These are phyloP conservation scores for Bathelium albidoporum DNA, from an alignment of 495 filamentous ascomycete species.

Conservation along the genomic window DNA sequence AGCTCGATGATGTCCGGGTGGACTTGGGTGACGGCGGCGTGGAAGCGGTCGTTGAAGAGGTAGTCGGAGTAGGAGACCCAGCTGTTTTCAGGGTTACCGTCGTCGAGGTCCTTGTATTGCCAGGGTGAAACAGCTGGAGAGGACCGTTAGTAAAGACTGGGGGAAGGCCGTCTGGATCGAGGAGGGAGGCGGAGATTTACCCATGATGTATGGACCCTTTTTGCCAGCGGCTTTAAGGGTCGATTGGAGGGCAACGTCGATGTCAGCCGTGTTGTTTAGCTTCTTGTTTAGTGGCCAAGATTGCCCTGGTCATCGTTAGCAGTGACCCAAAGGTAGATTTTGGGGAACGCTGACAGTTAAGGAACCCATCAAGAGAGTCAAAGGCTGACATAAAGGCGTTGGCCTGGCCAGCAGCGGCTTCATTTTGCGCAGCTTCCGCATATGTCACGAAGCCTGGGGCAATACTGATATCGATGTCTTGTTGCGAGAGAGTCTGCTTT, in stretches of 20 bases:
- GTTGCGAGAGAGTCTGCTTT: conserved; percentile 7
- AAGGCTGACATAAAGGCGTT: conserved; percentile 9
- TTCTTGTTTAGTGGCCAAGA: conserved; percentile 19
- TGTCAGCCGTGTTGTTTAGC: conserved; percentile 13
- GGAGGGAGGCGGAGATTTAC: conserved; percentile 12
- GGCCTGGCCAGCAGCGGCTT: conserved; percentile 7
- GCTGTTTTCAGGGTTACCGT: conserved; percentile 15
- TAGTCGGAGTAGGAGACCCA: conserved; percentile 22
- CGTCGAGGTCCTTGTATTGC: conserved; percentile 22
- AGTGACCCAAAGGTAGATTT: too few relatives aligned
- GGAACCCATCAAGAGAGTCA: conserved; percentile 17
- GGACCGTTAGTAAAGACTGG: background rate
- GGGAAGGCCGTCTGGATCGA: background rate
- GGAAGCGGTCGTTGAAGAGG: conserved; percentile 17
- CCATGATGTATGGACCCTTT: conserved; percentile 22
- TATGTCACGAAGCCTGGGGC: conserved; percentile 16
- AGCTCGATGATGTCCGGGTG: conserved; percentile 24
- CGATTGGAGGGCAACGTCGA: conserved; percentile 18
- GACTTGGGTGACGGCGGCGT: conserved; percentile 8
- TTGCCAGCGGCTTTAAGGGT: conserved; percentile 14
- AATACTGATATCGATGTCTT: conserved; percentile 13
- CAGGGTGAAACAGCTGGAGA: conserved; percentile 18
- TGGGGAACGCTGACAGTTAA: conserved; percentile 13
- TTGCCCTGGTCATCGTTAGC: conserved; percentile 11
- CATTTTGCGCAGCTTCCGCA: conserved; percentile 12